Evolutionary conservation across 805 yeast species (phyloP).

Genomic region (Candida gorgasii): DNA sequence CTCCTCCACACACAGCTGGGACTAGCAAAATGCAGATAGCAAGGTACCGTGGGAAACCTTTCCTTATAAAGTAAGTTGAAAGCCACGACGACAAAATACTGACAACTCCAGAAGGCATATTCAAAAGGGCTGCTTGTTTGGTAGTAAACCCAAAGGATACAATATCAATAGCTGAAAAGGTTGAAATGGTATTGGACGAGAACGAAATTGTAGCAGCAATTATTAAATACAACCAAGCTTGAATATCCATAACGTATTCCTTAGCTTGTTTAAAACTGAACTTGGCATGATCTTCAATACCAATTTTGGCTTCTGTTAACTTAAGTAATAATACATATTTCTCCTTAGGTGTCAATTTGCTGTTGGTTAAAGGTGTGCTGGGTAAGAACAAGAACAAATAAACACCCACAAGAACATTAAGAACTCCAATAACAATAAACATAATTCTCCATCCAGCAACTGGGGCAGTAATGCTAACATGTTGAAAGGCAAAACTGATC

Average conservation of each 20-base stretch:
- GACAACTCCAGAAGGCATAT: constrained; percentile 25
- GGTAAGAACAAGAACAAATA: constrained; percentile 20
- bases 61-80: constrained; percentile 22
- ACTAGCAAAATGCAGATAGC: constrained; percentile 19
- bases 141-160: constrained; percentile 22
- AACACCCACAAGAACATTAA: constrained; percentile 19
- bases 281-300: constrained; percentile 15
- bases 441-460: constrained; percentile 22
- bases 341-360: constrained; percentile 20
- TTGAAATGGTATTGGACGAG: constrained; percentile 22
- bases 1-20: constrained; percentile 24
- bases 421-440: constrained; percentile 21
- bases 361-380: constrained; percentile 19
- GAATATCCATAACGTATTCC: constrained; percentile 20
- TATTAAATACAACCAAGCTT: constrained; percentile 20
- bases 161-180: constrained; percentile 20
- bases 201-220: constrained; percentile 22
- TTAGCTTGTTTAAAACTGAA: constrained; percentile 17
- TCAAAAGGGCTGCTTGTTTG: constrained; percentile 20
- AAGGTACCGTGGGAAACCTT: constrained; percentile 19
- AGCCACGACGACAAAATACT: constrained; percentile 19
- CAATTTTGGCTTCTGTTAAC: constrained; percentile 19
- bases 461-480: constrained; percentile 14
- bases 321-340: constrained; percentile 18
- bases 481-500: constrained; percentile 20